Percentiles rank a stretch among this genome's conserved stretches.
These are phyloP conservation scores for Aspergillus pseudotamarii DNA, from an alignment of 2,329 filamentous ascomycete species.

Conservation along the genomic window DNA sequence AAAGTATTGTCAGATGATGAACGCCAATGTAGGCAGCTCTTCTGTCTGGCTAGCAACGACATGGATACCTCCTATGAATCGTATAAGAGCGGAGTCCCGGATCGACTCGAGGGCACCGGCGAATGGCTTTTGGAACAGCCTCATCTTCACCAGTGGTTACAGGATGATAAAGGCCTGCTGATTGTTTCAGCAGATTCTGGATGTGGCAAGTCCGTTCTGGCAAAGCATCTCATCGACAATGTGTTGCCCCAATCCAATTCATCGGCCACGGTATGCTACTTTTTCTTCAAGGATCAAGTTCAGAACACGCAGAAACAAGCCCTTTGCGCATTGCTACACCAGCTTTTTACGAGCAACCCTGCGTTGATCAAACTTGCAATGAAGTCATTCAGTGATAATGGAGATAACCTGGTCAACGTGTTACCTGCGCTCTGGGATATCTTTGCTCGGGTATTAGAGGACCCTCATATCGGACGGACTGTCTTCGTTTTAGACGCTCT, in stretches of 20 bases:
- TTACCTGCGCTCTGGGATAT: conserved; percentile 38
- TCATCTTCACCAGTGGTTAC: too few relatives aligned
- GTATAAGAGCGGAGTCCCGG: too few relatives aligned
- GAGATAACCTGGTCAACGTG: conserved; percentile 25
- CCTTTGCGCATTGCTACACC: conserved; percentile 46
- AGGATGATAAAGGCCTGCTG: not conserved
- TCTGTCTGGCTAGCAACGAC: too few relatives aligned
- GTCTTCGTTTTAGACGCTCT: conserved; percentile 45
- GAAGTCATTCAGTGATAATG: conserved; percentile 8
- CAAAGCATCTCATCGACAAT: conserved; percentile 11
- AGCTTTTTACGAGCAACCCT: conserved; percentile 39
- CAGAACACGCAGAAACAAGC: conserved; percentile 40
- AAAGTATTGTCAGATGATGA: too few relatives aligned
- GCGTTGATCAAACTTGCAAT: conserved; percentile 36
- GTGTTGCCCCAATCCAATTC: not conserved
- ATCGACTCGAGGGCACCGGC: too few relatives aligned
- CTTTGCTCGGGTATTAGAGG: conserved; percentile 26
- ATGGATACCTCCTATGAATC: too few relatives aligned
- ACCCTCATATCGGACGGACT: conserved; percentile 28
- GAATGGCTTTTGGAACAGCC: too few relatives aligned
- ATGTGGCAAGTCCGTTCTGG: conserved; percentile 16
- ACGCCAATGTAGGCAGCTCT: too few relatives aligned
- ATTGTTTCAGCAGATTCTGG: conserved; percentile 11
- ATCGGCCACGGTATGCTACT: conserved; percentile 41
- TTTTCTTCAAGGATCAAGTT: conserved; percentile 48